Conservation (phyloP, 2,329 filamentous ascomycete species). For the Chaetomium sp. region DNA sequence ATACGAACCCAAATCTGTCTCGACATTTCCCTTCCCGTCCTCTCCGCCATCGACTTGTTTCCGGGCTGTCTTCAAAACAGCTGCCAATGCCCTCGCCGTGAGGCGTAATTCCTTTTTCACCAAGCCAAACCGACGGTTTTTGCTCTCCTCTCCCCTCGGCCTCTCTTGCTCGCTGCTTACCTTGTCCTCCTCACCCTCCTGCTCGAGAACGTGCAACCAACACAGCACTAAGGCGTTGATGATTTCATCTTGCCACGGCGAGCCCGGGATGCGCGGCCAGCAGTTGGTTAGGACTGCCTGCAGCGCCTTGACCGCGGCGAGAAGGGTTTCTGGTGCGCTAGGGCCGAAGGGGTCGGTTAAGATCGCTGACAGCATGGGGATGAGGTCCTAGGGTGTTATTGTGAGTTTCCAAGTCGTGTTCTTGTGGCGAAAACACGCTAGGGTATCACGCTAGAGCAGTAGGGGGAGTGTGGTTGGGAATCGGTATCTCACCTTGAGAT, state of each 20-base stretch:
- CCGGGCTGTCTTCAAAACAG: conserved; percentile 27
- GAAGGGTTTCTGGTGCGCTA: conserved; percentile 46
- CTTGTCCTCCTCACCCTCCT: conserved; percentile 19
- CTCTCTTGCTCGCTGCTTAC: too few relatives aligned
- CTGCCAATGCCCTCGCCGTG: conserved; percentile 31
- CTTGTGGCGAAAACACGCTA: not conserved
- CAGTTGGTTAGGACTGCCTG: conserved; percentile 53
- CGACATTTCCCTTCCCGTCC: not conserved
- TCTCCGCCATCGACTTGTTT: not conserved
- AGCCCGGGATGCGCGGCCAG: conserved; percentile 58
- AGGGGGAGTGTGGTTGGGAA: not conserved
- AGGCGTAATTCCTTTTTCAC: conserved; percentile 31
- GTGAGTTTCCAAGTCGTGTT: too few relatives aligned
- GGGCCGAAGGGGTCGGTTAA: conserved; percentile 63
- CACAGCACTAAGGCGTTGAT: conserved; percentile 55
- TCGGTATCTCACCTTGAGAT: conserved; percentile 49
- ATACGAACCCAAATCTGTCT: conserved; percentile 26
- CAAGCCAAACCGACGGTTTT: too few relatives aligned
- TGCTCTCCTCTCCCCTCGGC: too few relatives aligned
- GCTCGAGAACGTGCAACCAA: conserved; percentile 52
- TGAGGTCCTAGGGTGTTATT: conserved; percentile 45
- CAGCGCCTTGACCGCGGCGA: conserved; percentile 47
- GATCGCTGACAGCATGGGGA: conserved; percentile 60
- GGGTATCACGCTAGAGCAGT: too few relatives aligned
- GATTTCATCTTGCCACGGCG: conserved; percentile 56